These are phyloP conservation scores for Mortierella polycephala DNA, from an alignment of 371 early-diverging fungal genomes.

Conservation along the genomic window DNA sequence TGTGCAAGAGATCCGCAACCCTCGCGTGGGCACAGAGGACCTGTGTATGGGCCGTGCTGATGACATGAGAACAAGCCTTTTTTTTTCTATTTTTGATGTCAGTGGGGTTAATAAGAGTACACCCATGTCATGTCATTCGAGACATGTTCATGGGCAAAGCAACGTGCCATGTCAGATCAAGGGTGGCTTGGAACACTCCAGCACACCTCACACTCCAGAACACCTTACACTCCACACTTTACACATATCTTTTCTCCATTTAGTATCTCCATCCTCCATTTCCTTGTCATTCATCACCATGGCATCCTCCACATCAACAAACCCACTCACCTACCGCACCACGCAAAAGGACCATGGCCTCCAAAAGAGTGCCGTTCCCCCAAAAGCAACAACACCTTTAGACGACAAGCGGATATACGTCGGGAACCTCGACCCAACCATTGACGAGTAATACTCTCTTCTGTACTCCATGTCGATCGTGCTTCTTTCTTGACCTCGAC, in stretches of 20 bases:
- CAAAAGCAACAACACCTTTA: conserved; percentile 3
- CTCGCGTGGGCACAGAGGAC: no score
- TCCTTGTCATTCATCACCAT: neutral
- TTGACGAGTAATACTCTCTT: conserved; percentile 63
- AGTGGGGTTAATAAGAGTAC: no score
- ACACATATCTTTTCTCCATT: neutral
- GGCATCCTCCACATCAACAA: neutral
- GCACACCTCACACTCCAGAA: no score
- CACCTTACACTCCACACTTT: no score
- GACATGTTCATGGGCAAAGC: no score
- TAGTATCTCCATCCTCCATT: neutral
- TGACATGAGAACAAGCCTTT: no score
- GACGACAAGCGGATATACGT: conserved; percentile 67
- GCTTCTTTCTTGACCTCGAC: conserved; percentile 2
- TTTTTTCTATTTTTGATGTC: no score
- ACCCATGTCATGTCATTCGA: no score
- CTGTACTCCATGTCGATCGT: neutral
- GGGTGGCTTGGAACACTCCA: no score
- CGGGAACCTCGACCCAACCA: conserved; percentile 67
- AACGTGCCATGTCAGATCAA: no score
- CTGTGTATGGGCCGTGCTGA: no score
- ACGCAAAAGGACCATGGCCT: conserved; percentile 1
- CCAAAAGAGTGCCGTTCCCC: neutral
- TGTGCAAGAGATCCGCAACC: no score
- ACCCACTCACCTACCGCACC: conserved; percentile 11